phyloP scores from a whole-genome alignment of 1,284 basidiomycete genomes.

The Tilletia horrida region DNA sequence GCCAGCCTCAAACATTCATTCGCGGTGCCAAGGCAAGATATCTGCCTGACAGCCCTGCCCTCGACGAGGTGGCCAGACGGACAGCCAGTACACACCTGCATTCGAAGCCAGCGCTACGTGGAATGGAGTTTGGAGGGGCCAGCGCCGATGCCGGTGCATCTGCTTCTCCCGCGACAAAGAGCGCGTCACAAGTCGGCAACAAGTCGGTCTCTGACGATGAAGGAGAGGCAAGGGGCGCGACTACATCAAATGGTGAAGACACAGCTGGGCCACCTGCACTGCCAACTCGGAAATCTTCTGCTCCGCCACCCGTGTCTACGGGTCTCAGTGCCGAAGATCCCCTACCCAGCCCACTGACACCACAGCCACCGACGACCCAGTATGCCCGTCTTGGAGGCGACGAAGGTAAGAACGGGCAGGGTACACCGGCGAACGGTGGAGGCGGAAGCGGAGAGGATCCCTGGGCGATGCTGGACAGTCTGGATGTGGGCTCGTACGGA shows the following conservation, averaged over 20 bases:
- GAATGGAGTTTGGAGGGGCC: neutral
- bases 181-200: neutral
- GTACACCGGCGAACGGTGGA: neutral
- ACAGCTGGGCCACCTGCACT: neutral
- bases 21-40: slow-evolving; percentile 23
- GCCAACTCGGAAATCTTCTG: neutral
- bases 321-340: neutral
- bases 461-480: slow-evolving; percentile 27
- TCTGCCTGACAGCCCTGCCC: slow-evolving; percentile 39
- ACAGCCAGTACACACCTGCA: slow-evolving; percentile 46
- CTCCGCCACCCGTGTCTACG: no score
- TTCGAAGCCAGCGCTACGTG: slow-evolving; percentile 27
- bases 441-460: slow-evolving; percentile 22
- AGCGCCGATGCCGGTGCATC: neutral
- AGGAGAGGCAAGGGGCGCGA: neutral
- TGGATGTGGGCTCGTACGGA: slow-evolving; percentile 15
- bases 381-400: slow-evolving; percentile 1
- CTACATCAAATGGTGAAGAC: slow-evolving; percentile 14
- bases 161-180: no score
- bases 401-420: neutral
- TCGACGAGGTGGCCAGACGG: slow-evolving; percentile 39
- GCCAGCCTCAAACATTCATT: slow-evolving; percentile 49
- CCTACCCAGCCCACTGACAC: slow-evolving; percentile 7
- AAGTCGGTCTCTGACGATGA: slow-evolving; percentile 3
- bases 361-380: neutral